Conservation (phyloP, 1,139 yeast species). For the Oligophagozyma castellii region DNA sequence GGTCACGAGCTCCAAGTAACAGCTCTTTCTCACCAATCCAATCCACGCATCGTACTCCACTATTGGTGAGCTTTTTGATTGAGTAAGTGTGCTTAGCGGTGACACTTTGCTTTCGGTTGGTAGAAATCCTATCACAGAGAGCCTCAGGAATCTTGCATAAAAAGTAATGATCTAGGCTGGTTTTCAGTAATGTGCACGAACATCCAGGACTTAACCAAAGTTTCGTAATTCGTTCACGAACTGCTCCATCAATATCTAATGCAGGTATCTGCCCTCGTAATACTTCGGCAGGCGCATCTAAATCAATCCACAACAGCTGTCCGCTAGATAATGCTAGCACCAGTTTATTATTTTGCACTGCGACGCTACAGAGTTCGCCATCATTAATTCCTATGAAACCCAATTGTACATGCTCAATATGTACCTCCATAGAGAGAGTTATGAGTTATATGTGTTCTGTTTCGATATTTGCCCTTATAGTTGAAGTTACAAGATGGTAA, state of each 20-base stretch:
- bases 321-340: slow-evolving; percentile 19
- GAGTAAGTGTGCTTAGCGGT: no score
- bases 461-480: no score
- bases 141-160: no score
- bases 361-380: slow-evolving; percentile 15
- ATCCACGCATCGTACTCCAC: no score
- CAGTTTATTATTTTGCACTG: slow-evolving; percentile 16
- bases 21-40: no score
- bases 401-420: slow-evolving; percentile 21
- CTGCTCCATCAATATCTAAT: slow-evolving; percentile 4
- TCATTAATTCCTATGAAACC: slow-evolving; percentile 17
- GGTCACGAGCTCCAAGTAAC: no score
- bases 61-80: no score
- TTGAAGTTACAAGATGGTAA: no score
- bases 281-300: slow-evolving; percentile 20
- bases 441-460: no score
- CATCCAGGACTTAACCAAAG: slow-evolving; percentile 18
- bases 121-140: slow-evolving; percentile 9
- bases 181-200: slow-evolving; percentile 14
- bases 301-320: slow-evolving; percentile 16
- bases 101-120: no score
- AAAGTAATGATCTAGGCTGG: slow-evolving; percentile 21
- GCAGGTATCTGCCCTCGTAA: slow-evolving; percentile 12
- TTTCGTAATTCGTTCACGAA: slow-evolving; percentile 12
- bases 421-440: slow-evolving; percentile 18